Conservation (phyloP, 2,329 filamentous ascomycete species). For the Scedosporium apiospermum region DNA sequence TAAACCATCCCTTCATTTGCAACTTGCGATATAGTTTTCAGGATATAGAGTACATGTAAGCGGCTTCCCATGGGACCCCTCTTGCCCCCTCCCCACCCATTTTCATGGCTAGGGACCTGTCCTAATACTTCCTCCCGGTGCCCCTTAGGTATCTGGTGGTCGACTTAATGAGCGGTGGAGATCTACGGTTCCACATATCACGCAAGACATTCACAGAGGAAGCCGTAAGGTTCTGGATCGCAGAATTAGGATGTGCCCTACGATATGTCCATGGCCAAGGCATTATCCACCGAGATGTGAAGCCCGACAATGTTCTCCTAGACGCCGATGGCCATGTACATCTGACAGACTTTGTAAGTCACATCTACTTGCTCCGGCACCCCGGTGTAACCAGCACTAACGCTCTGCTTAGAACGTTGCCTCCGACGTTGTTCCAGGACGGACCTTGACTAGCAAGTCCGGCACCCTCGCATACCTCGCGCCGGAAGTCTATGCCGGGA, state of each 20-base stretch:
- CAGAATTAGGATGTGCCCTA: constrained; percentile 84
- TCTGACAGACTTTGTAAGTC: constrained; percentile 85
- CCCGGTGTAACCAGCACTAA: neutral
- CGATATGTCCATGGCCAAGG: constrained; percentile 77
- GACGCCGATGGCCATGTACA: constrained; percentile 91
- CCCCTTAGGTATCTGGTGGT: constrained; percentile 91
- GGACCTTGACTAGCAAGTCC: constrained; percentile 85
- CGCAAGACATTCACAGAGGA: constrained; percentile 97
- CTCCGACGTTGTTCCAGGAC: constrained; percentile 78
- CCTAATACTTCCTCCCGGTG: constrained; percentile 14
- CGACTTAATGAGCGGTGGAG: constrained; percentile 95
- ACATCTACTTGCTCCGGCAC: too few relatives aligned
- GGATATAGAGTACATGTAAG: constrained; percentile 96
- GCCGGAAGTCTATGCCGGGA: constrained; percentile 87
- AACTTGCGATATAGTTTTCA: constrained; percentile 99
- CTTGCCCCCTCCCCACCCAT: neutral
- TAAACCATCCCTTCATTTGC: constrained; percentile 96
- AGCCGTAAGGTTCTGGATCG: constrained; percentile 93
- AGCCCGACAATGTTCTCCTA: constrained; percentile 83
- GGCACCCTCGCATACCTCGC: constrained; percentile 93
- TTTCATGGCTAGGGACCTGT: neutral
- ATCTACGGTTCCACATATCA: constrained; percentile 94
- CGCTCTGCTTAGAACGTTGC: constrained; percentile 72
- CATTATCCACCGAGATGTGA: constrained; percentile 85
- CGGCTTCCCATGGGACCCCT: neutral